These are phyloP conservation scores for Malus hybrid DNA, from an alignment of 331 rosid genomes.

Conservation along the genomic window DNA sequence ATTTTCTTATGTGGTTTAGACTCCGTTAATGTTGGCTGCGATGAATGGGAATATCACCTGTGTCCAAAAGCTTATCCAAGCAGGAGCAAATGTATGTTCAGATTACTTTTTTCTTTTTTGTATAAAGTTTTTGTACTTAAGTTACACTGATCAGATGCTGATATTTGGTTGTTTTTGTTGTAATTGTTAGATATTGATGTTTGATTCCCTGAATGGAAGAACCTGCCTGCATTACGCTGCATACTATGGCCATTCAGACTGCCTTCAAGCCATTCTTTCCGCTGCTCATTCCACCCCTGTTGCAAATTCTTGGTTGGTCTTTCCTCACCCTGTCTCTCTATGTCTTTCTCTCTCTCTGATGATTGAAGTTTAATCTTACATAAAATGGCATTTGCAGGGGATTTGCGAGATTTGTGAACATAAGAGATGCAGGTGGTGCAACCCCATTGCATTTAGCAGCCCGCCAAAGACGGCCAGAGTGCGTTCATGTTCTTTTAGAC, in stretches of 20 bases:
- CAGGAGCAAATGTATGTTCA: conserved; percentile 78
- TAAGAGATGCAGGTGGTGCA: conserved; percentile 84
- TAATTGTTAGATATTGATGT: conserved; percentile 62
- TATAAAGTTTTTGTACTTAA: not conserved
- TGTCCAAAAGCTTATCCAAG: conserved; percentile 58
- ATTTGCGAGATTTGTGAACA: conserved; percentile 77
- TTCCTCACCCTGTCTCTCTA: not conserved
- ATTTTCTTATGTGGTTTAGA: conserved; percentile 27
- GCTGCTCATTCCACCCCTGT: conserved; percentile 72
- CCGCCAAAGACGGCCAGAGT: conserved; percentile 52
- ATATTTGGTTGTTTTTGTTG: not conserved
- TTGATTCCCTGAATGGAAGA: conserved; percentile 66
- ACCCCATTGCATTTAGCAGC: conserved; percentile 89
- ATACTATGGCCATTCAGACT: conserved; percentile 64
- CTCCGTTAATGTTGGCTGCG: conserved; percentile 87
- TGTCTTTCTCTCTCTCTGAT: not conserved
- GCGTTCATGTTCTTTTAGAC: conserved; percentile 59
- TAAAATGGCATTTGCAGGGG: conserved; percentile 53
- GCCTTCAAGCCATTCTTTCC: conserved; percentile 62
- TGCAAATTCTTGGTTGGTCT: conserved; percentile 66
- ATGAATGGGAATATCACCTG: conserved; percentile 70
- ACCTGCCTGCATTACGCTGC: conserved; percentile 92
- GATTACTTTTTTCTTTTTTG: not conserved
- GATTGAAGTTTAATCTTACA: not conserved
- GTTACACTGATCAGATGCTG: not conserved